Evolutionary conservation across 495 filamentous ascomycete species (phyloP).

Genomic region (Xanthoparmelia taractica): DNA sequence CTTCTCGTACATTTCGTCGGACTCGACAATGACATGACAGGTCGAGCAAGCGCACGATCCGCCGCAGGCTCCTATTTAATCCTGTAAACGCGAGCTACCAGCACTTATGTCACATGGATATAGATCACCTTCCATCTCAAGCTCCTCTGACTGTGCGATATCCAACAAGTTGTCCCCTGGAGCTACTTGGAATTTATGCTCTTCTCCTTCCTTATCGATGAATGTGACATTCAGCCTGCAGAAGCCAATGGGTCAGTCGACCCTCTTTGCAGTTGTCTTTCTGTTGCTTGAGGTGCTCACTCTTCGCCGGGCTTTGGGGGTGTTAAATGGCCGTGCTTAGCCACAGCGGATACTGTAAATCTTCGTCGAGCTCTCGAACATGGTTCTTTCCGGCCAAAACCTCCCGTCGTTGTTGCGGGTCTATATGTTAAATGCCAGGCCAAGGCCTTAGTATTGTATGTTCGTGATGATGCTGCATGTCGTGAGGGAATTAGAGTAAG

Average conservation of each 20-base stretch:
- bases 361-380: constrained; percentile 36
- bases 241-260: constrained; percentile 3
- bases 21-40: constrained; percentile 89
- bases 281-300: constrained; percentile 41
- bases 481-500: not conserved
- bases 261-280: not conserved
- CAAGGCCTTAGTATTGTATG: not conserved
- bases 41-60: constrained; percentile 96
- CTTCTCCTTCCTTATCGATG: constrained; percentile 81
- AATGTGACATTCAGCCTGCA: constrained; percentile 80
- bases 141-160: constrained; percentile 86
- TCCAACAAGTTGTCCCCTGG: constrained; percentile 88
- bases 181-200: constrained; percentile 67
- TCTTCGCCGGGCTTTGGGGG: constrained; percentile 91
- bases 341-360: constrained; percentile 58
- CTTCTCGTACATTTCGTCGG: constrained; percentile 77
- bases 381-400: not conserved
- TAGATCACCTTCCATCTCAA: constrained; percentile 84
- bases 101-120: not conserved
- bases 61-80: constrained; percentile 67
- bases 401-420: not conserved
- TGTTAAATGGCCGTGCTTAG: constrained; percentile 67
- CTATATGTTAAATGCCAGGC: not conserved
- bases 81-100: not conserved
- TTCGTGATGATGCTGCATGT: not conserved